Percentiles rank a stretch among this genome's conserved stretches.
These are phyloP conservation scores for Colletotrichum incanum DNA, from an alignment of 2,329 filamentous ascomycete genomes.

Conservation along the genomic window DNA sequence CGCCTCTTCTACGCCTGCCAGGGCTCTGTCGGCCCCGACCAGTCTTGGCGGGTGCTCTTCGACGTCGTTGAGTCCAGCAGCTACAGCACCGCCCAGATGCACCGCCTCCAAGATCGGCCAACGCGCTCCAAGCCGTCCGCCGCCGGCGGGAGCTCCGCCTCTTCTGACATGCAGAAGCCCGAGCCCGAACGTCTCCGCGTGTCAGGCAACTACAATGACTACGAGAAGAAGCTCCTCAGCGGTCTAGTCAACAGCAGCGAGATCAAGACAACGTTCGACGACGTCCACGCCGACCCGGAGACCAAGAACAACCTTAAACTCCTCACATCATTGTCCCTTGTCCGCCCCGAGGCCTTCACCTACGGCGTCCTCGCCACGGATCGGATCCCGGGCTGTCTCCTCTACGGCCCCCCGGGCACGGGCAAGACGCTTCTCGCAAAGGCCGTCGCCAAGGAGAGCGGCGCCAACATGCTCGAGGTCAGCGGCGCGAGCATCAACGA, in stretches of 20 bases:
- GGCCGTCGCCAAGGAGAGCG: constrained; percentile 78
- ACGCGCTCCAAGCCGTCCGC: constrained; percentile 43
- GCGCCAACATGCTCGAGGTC: constrained; percentile 85
- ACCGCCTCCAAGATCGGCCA: constrained; percentile 26
- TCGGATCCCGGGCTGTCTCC: constrained; percentile 88
- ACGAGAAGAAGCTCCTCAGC: constrained; percentile 86
- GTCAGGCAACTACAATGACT: constrained; percentile 72
- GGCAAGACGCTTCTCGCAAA: constrained; percentile 81
- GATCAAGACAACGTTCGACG: constrained; percentile 88
- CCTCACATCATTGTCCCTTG: constrained; percentile 87
- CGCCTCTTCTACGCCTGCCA: constrained; percentile 43
- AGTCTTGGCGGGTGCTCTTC: constrained; percentile 42
- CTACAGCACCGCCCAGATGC: constrained; percentile 34
- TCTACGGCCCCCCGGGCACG: constrained; percentile 90
- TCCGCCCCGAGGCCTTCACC: constrained; percentile 93
- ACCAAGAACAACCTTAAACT: constrained; percentile 91
- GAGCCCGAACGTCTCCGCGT: constrained; percentile 42
- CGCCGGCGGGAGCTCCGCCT: constrained; percentile 27
- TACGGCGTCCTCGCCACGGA: constrained; percentile 95
- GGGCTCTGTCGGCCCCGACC: constrained; percentile 24
- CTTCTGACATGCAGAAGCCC: constrained; percentile 28
- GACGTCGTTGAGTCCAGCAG: constrained; percentile 43
- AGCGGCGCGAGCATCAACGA: constrained; percentile 94
- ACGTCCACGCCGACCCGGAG: constrained; percentile 86
- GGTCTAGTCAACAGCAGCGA: constrained; percentile 87